Evolutionary conservation across 441 rosid species (phyloP), one percentile per base, ranked within the genome.

Genomic region (Melastoma candidum): DNA sequence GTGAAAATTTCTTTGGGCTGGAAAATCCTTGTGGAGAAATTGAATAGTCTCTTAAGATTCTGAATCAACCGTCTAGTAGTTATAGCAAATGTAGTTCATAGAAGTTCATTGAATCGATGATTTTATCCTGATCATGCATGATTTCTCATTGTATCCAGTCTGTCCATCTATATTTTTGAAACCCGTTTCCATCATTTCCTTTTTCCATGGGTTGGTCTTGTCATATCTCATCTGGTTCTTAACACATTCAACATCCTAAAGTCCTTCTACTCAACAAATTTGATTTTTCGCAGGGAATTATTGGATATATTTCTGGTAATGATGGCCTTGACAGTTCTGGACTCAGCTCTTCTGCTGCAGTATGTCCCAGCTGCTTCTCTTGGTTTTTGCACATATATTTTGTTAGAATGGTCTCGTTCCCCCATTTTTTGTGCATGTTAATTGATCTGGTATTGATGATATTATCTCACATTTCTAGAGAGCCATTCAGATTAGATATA

Each of bases 271-370:
- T 65, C 64, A 46, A 53, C 45, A 53, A 26, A 27, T 65, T 56
- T 53, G 63, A 29, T 60, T 51, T 13, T 53, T 72, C 78, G 61
- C 85, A 88, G 98, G 98, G 98, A 36, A 80, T 92, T 58, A 73
- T 69, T 54, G 97, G 98, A 47, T 92, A 75, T 72, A 79, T 85
- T 53, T 82, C 77, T 70, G 97, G 97, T 58, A 77, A 95, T 48
- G 77, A 82, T 70, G 90, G 84, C 68, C 81, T 92, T 74, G 95
- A 92, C 63, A 79, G 95, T 68, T 82, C 95, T 24, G 98, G 98
- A 58, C 97, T 92, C 67, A 92, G 98, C 76, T 92, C 98, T 61
- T 92, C 97, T 54, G 95, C 98, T 66, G 95, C 98, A 44, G 97
- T 92, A 49, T 49, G 27, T 65, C 56, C 63, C 22, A 17, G 22